Conservation (phyloP, 2,329 filamentous ascomycete species). For the Aspergillus pseudoterreus region DNA sequence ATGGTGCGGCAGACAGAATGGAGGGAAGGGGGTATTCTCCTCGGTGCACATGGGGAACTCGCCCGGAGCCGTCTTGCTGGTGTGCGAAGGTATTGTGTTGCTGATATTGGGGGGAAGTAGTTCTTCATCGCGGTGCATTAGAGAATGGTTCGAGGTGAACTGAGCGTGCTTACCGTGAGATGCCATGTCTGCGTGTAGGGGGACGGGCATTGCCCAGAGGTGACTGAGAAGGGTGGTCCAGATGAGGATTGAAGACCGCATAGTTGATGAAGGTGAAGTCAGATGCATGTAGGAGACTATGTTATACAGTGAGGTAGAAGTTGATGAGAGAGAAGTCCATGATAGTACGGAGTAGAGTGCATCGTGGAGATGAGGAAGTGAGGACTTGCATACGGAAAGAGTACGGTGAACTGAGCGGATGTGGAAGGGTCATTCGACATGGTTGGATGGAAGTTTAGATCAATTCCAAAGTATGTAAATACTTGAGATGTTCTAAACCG, state of each 20-base stretch:
- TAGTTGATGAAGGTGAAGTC: too few relatives aligned
- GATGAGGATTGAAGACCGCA: too few relatives aligned
- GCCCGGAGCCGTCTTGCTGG: conserved; percentile 11
- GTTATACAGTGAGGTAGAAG: neutral
- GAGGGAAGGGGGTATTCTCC: conserved; percentile 16
- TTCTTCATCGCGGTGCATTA: neutral
- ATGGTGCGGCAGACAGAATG: conserved; percentile 36
- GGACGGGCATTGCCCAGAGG: too few relatives aligned
- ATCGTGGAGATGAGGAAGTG: neutral
- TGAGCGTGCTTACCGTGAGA: neutral
- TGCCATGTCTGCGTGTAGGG: too few relatives aligned
- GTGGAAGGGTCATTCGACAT: neutral
- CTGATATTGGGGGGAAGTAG: conserved; percentile 3
- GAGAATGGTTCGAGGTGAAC: neutral
- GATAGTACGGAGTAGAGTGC: too few relatives aligned
- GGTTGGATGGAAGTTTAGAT: neutral
- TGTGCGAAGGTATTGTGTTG: conserved; percentile 1
- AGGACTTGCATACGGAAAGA: neutral
- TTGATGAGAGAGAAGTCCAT: too few relatives aligned
- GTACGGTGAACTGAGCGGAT: neutral
- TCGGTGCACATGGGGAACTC: conserved; percentile 32
- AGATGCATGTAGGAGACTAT: too few relatives aligned
- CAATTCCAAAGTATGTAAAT: neutral
- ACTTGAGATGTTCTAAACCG: neutral
- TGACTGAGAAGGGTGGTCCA: too few relatives aligned